A percentile compares a stretch with the other conserved stretches of the same genome.
These are phyloP conservation scores for Suhomyces coccinellae DNA, from an alignment of 1,139 yeast genomes.

Conservation along the genomic window DNA sequence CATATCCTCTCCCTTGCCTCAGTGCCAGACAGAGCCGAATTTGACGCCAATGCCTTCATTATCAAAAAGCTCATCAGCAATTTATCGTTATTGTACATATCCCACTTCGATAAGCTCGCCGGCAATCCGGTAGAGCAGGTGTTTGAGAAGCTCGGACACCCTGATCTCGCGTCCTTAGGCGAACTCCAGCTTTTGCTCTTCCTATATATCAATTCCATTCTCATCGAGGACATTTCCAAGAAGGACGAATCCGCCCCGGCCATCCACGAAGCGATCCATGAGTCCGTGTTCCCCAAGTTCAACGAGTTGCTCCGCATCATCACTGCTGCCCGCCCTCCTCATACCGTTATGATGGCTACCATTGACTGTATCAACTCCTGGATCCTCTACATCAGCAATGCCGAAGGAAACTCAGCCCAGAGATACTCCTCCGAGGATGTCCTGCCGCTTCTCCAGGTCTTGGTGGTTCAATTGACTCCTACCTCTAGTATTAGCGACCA, in stretches of 20 bases:
- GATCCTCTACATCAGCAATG: constrained; percentile 34
- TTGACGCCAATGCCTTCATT: constrained; percentile 24
- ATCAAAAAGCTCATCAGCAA: constrained; percentile 49
- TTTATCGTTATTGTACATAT: constrained; percentile 50
- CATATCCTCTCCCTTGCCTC: constrained; percentile 10
- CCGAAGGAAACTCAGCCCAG: constrained; percentile 37
- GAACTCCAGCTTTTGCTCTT: constrained; percentile 14
- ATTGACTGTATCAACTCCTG: constrained; percentile 37
- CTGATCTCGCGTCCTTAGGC: constrained; percentile 2
- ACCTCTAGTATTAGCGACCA: constrained; percentile 8
- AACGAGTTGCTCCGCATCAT: constrained; percentile 5
- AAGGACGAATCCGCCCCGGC: constrained; percentile 21
- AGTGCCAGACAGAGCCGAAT: constrained; percentile 1
- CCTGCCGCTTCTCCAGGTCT: constrained; percentile 18
- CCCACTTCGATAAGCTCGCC: constrained; percentile 10
- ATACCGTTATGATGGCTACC: constrained; percentile 20
- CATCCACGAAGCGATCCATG: constrained; percentile 15
- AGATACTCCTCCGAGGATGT: constrained; percentile 30
- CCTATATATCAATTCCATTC: constrained; percentile 35
- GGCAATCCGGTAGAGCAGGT: constrained; percentile 11
- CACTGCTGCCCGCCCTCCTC: neutral
- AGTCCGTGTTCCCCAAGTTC: constrained; percentile 12
- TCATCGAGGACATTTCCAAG: constrained; percentile 57
- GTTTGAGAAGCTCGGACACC: constrained; percentile 2
- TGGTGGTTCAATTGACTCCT: constrained; percentile 24